Percentiles rank a stretch among this genome's conserved stretches.
Conservation (phyloP, 768 basidiomycete genomes). For the Mycena epipterygia region DNA sequence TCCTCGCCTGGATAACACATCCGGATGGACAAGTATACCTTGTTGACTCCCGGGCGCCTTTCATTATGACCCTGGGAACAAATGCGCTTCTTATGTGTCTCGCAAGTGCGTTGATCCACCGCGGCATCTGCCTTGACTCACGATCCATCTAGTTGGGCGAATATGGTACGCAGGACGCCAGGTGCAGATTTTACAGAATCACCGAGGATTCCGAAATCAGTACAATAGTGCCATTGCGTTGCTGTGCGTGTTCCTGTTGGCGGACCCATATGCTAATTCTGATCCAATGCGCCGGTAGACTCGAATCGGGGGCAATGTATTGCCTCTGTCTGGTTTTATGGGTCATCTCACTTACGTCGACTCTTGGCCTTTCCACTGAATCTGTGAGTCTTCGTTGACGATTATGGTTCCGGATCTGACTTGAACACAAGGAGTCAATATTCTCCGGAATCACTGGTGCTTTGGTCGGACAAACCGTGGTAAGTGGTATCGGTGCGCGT, state of each 20-base stretch:
- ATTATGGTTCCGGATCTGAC: background rate
- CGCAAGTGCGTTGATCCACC: background rate
- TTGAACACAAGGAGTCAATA: background rate
- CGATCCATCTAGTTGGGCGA: background rate
- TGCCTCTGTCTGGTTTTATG: background rate
- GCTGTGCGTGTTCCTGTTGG: background rate
- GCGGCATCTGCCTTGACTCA: background rate
- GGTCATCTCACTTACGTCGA: background rate
- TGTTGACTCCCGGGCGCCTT: background rate
- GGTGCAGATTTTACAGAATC: background rate
- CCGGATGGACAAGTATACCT: background rate
- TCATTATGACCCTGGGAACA: background rate
- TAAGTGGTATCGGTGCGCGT: background rate
- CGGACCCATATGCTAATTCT: background rate
- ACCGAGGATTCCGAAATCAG: background rate
- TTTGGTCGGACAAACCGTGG: background rate
- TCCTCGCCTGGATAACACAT: background rate
- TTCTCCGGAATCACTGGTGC: background rate
- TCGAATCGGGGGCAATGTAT: constrained; percentile 3
- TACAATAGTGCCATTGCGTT: constrained; percentile 1
- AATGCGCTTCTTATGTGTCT: background rate
- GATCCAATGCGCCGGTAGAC: background rate
- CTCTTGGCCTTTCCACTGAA: background rate
- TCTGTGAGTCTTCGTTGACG: background rate
- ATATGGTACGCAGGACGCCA: constrained; percentile 3